Conservation (phyloP, 495 filamentous ascomycete genomes). For the Penicillium silybi region DNA sequence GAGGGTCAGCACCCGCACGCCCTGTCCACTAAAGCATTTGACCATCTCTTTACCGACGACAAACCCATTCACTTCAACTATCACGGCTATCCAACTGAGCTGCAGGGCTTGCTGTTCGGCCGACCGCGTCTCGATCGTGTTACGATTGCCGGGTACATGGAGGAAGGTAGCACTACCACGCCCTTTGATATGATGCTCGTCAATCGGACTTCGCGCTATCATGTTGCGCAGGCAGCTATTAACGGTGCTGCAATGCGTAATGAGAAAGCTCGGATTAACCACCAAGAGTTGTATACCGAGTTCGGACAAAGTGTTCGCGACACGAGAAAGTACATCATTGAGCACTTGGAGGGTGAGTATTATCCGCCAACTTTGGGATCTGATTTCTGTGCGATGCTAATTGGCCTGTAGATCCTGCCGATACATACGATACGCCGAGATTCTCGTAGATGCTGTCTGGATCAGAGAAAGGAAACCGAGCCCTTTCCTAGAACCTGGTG, state of each 20-base stretch:
- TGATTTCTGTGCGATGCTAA: background rate
- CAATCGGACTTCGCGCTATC: conserved; percentile 60
- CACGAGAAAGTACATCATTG: conserved; percentile 54
- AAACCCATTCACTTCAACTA: conserved; percentile 65
- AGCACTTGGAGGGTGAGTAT: conserved; percentile 45
- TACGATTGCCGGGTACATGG: conserved; percentile 59
- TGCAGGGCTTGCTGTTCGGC: conserved; percentile 63
- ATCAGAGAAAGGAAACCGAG: background rate
- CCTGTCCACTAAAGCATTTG: conserved; percentile 49
- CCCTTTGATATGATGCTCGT: conserved; percentile 73
- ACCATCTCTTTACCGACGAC: conserved; percentile 59
- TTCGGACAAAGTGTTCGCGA: conserved; percentile 48
- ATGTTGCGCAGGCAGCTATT: conserved; percentile 58
- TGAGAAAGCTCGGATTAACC: conserved; percentile 43
- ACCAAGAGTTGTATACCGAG: conserved; percentile 46
- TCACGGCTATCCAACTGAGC: conserved; percentile 62
- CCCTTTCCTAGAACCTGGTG: background rate
- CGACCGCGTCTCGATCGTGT: conserved; percentile 48
- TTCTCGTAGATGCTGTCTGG: conserved; percentile 27
- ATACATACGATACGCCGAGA: conserved; percentile 49
- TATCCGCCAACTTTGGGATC: background rate
- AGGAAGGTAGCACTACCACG: conserved; percentile 70
- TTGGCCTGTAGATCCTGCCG: conserved; percentile 47
- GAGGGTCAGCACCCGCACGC: conserved; percentile 62
- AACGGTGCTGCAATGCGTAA: conserved; percentile 46